phyloP scores from a whole-genome alignment of 78 protist genomes.

The Capsaspora owczarzaki region DNA sequence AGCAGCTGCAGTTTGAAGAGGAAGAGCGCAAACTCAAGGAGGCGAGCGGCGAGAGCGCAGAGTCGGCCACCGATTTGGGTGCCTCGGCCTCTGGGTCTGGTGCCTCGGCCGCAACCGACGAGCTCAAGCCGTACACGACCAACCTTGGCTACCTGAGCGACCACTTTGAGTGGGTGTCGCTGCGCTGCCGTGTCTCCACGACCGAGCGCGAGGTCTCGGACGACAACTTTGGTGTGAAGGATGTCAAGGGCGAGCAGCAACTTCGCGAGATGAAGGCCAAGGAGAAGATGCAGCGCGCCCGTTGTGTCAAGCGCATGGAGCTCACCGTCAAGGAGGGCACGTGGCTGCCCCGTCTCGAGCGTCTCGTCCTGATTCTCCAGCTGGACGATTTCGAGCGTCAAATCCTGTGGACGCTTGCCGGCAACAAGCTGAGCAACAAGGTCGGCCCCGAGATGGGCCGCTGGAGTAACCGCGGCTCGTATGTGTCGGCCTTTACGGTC shows the following conservation, averaged over 20 bases:
- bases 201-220: conserved; percentile 23
- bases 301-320: conserved; percentile 4
- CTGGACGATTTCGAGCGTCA: conserved; percentile 23
- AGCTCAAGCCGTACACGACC: conserved; percentile 23
- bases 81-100: neutral
- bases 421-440: neutral
- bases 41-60: too few relatives aligned
- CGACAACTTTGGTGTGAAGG: neutral
- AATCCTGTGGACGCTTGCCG: conserved; percentile 17
- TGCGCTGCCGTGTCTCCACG: neutral
- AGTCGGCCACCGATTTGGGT: neutral
- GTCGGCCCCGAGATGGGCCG: neutral
- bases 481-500: too few relatives aligned
- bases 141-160: conserved; percentile 48
- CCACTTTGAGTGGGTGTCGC: conserved; percentile 6
- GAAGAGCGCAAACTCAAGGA: too few relatives aligned
- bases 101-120: neutral
- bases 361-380: neutral
- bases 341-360: conserved; percentile 36
- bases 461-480: neutral
- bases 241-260: neutral
- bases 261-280: neutral
- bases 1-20: neutral
- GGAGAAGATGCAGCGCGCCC: neutral
- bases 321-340: conserved; percentile 15